These are phyloP conservation scores for Fraxinus platypoda DNA, from an alignment of 305 asterid species.

Conservation along the genomic window DNA sequence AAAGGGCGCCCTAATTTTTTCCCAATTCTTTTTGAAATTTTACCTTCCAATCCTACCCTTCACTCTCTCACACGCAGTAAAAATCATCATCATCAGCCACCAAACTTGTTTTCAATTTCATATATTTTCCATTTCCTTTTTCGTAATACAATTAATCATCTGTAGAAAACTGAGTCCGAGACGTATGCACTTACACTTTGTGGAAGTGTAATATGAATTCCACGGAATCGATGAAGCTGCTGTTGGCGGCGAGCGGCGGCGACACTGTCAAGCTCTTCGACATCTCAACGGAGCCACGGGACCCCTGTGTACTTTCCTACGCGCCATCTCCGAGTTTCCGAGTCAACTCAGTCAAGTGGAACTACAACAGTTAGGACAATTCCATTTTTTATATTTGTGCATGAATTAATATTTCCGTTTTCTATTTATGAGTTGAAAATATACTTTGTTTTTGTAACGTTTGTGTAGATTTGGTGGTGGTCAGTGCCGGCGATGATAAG, in stretches of 20 bases:
- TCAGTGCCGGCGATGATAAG: conserved; percentile 92
- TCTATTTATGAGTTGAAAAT: conserved; percentile 5
- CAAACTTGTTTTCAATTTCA: conserved; percentile 12
- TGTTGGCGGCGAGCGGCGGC: conserved; percentile 83
- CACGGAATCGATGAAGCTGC: conserved; percentile 44
- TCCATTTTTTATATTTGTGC: conserved; percentile 9
- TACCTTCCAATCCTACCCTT: background rate
- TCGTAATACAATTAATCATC: background rate
- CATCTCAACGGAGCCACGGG: conserved; percentile 74
- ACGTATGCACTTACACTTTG: conserved; percentile 1
- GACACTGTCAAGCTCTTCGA: conserved; percentile 95
- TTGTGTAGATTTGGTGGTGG: conserved; percentile 82
- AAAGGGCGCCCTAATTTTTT: background rate
- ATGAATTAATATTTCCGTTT: background rate
- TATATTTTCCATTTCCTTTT: conserved; percentile 5
- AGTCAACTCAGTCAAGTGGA: conserved; percentile 91
- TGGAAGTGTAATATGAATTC: conserved; percentile 37
- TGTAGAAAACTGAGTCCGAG: background rate
- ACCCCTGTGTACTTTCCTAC: conserved; percentile 81
- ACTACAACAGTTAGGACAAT: conserved; percentile 72
- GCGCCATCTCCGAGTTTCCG: conserved; percentile 78
- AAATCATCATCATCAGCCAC: conserved; percentile 19
- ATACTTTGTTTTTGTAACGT: background rate
- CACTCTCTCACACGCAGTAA: conserved; percentile 18
- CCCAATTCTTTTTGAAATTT: background rate